Evolutionary conservation across 2,329 filamentous ascomycete genomes (phyloP).

Genomic region (Catunica adiposa): DNA sequence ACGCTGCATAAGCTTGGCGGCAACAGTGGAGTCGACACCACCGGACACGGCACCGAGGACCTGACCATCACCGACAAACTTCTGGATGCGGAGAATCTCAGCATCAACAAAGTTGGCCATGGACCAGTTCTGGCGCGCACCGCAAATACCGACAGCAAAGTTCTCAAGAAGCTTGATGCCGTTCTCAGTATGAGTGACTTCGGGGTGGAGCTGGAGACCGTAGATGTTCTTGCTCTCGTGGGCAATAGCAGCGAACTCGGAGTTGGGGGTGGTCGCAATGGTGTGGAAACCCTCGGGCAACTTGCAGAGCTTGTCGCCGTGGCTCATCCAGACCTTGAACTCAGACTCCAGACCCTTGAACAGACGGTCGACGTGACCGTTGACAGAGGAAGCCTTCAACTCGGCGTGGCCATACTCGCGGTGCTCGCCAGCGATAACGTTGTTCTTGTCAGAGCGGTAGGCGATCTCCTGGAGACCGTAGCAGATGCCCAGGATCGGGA

Average conservation of each 20-base stretch:
- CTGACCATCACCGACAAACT: slow-evolving; percentile 68
- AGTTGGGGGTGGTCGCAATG: slow-evolving; percentile 60
- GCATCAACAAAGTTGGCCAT: slow-evolving; percentile 72
- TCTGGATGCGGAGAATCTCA: slow-evolving; percentile 65
- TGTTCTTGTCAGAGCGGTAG: slow-evolving; percentile 44
- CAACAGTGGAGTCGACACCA: slow-evolving; percentile 81
- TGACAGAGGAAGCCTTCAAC: slow-evolving; percentile 42
- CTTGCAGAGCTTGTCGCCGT: slow-evolving; percentile 66
- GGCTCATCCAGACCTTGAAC: slow-evolving; percentile 57
- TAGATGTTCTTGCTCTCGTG: slow-evolving; percentile 55
- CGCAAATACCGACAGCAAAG: slow-evolving; percentile 72
- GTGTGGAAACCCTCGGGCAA: slow-evolving; percentile 58
- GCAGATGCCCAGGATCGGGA: slow-evolving; percentile 39
- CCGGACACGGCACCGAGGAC: slow-evolving; percentile 44
- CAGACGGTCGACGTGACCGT: slow-evolving; percentile 54
- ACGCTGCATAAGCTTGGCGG: slow-evolving; percentile 67
- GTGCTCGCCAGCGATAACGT: slow-evolving; percentile 29
- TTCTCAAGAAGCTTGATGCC: slow-evolving; percentile 61
- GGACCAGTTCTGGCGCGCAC: slow-evolving; percentile 59
- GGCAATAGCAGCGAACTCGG: slow-evolving; percentile 64
- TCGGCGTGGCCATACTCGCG: slow-evolving; percentile 55
- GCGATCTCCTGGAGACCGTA: slow-evolving; percentile 49
- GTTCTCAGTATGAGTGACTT: slow-evolving; percentile 53
- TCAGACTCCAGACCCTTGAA: slow-evolving; percentile 57
- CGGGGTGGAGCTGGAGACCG: slow-evolving; percentile 80